Conservation (phyloP, 768 basidiomycete species). For the Agaricus sinodeliciosus region DNA sequence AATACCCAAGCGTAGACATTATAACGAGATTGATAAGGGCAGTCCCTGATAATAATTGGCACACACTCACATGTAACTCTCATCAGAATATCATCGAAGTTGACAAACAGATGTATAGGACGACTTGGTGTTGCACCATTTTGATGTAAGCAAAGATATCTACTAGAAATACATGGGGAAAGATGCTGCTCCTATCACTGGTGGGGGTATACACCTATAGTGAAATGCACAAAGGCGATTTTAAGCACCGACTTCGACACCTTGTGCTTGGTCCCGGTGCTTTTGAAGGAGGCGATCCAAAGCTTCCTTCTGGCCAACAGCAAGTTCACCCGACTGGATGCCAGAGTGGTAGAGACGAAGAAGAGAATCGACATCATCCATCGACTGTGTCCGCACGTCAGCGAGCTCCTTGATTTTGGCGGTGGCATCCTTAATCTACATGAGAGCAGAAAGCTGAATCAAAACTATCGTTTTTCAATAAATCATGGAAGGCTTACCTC, state of each 20-base stretch:
- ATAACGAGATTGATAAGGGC: background rate
- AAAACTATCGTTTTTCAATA: constrained; percentile 4
- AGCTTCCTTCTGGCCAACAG: constrained; percentile 89
- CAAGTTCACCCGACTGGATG: constrained; percentile 86
- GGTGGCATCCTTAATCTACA: constrained; percentile 93
- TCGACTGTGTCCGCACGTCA: constrained; percentile 95
- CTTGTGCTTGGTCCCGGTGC: constrained; percentile 46
- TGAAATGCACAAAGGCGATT: background rate
- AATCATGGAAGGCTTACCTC: constrained; percentile 42
- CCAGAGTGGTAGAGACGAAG: constrained; percentile 94
- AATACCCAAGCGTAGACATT: background rate
- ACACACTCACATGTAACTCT: background rate
- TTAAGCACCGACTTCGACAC: constrained; percentile 19
- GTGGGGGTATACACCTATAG: background rate
- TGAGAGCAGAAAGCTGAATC: background rate
- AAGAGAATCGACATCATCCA: constrained; percentile 98
- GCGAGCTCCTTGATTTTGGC: constrained; percentile 99
- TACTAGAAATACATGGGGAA: background rate
- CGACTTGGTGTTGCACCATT: background rate
- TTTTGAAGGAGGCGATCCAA: constrained; percentile 80
- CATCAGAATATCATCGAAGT: background rate
- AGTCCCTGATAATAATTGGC: background rate
- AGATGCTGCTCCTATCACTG: background rate
- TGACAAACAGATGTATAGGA: constrained; percentile 1
- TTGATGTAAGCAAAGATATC: constrained; percentile 1